phyloP scores from a whole-genome alignment of 257 asterid genomes.

The Coffea eugenioides region DNA sequence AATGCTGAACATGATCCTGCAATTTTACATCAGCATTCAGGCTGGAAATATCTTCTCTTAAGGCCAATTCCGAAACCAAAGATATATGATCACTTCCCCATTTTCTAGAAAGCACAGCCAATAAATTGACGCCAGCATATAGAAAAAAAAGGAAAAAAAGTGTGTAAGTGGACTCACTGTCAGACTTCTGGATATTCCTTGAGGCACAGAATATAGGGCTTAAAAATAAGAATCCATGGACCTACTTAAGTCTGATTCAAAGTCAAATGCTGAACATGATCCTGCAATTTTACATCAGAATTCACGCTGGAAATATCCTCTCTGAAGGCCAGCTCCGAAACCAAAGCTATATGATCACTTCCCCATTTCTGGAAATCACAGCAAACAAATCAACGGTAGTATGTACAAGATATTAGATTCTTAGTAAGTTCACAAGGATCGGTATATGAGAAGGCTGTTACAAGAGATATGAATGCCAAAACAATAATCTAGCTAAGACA shows the following conservation, averaged over 20 bases:
- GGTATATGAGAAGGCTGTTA: not conserved
- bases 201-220: too few relatives aligned
- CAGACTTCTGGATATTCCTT: too few relatives aligned
- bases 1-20: constrained; percentile 2
- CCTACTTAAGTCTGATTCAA: too few relatives aligned
- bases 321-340: constrained; percentile 73
- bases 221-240: too few relatives aligned
- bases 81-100: constrained; percentile 99
- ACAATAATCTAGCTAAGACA: too few relatives aligned
- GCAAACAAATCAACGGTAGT: constrained; percentile 1
- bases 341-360: constrained; percentile 96
- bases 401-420: not conserved
- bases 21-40: constrained; percentile 12
- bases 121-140: not conserved
- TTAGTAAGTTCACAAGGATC: not conserved
- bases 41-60: constrained; percentile 34
- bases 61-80: constrained; percentile 81
- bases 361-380: constrained; percentile 87
- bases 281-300: constrained; percentile 13
- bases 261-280: not conserved
- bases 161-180: too few relatives aligned
- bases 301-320: constrained; percentile 24
- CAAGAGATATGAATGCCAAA: not conserved
- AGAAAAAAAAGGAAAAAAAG: too few relatives aligned
- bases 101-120: constrained; percentile 53